Conservation (phyloP, 140 eudicot genomes). For the Senecio squalidus region DNA sequence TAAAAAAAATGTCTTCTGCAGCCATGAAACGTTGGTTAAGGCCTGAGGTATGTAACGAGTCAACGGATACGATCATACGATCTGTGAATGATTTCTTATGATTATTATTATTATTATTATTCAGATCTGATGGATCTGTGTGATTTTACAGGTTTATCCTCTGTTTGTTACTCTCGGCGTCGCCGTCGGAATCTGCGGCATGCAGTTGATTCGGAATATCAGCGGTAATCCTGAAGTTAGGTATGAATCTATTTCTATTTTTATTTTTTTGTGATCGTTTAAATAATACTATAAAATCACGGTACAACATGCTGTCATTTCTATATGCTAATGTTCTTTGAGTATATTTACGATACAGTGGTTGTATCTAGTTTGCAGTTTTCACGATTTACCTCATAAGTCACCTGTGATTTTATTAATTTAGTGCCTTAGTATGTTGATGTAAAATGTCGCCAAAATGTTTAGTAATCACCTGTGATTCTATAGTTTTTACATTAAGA, state of each 20-base stretch:
- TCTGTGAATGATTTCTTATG: neutral
- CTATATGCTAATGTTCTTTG: no score
- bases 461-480: no score
- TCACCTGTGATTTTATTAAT: no score
- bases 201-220: conserved; percentile 81
- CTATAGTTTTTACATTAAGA: no score
- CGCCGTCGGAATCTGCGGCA: conserved; percentile 90
- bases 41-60: conserved; percentile 63
- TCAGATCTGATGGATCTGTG: conserved; percentile 29
- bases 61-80: no score
- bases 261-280: neutral
- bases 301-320: no score
- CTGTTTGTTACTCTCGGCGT: conserved; percentile 86
- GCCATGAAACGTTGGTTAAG: conserved; percentile 70
- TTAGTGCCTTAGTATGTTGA: no score
- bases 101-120: neutral
- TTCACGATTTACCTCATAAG: no score
- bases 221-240: conserved; percentile 91
- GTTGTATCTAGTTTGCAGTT: no score
- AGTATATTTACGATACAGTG: no score
- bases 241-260: conserved; percentile 19
- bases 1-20: conserved; percentile 47
- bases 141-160: conserved; percentile 59
- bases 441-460: no score
- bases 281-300: no score